A percentile compares a stretch with the other conserved stretches of the same genome.
Evolutionary conservation across 78 protist species (phyloP).

Genomic region (Speleostelium caveatum): DNA sequence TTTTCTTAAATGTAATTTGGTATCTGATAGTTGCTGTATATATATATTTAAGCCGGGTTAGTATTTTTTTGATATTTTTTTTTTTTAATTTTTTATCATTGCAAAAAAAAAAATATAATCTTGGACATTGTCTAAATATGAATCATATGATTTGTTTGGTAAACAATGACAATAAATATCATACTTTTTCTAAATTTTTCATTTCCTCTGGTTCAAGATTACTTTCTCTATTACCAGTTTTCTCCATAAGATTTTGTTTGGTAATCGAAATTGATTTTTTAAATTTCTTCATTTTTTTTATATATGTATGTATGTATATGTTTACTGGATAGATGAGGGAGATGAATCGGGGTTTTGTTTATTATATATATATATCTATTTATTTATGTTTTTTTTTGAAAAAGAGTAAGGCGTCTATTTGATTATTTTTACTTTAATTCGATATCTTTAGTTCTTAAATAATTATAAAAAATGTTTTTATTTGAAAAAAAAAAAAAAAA

Average conservation of each 20-base stretch:
- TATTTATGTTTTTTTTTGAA: too few species aligned
- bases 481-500: too few species aligned
- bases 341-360: too few species aligned
- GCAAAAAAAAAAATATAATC: background rate
- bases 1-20: constrained; percentile 44
- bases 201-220: constrained; percentile 66
- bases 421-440: too few species aligned
- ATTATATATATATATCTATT: too few species aligned
- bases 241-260: constrained; percentile 75
- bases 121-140: background rate
- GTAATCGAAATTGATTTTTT: constrained; percentile 30
- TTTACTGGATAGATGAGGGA: too few species aligned
- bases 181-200: constrained; percentile 63
- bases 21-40: constrained; percentile 47
- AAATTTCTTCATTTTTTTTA: constrained; percentile 37
- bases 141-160: background rate
- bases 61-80: too few species aligned
- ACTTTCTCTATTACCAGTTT: constrained; percentile 58
- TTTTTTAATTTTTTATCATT: background rate
- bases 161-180: background rate
- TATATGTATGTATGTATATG: background rate
- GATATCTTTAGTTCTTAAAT: too few species aligned
- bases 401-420: too few species aligned
- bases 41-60: background rate
- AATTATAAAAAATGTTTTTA: too few species aligned